Evolutionary conservation across 805 yeast genomes (phyloP).

Genomic region (Wickerhamomyces rabaulensis): DNA sequence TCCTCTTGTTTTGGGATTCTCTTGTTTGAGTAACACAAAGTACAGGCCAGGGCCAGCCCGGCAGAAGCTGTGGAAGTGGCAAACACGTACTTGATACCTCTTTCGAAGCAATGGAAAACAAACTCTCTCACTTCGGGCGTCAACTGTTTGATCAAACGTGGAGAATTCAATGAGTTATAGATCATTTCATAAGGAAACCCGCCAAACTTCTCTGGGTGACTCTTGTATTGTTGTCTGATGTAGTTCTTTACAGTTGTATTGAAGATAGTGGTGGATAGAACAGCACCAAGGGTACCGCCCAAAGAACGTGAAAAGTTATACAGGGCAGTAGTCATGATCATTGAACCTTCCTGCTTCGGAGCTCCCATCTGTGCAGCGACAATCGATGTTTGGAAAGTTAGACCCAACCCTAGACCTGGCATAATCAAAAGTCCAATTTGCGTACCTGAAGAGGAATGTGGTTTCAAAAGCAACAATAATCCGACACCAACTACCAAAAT

Average conservation of each 20-base stretch:
- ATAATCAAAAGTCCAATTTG: slow-evolving; percentile 43
- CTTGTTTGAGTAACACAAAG: slow-evolving; percentile 35
- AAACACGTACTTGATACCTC: slow-evolving; percentile 32
- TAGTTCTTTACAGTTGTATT: slow-evolving; percentile 22
- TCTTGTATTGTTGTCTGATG: not conserved
- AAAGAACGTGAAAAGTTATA: slow-evolving; percentile 39
- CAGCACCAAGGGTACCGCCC: slow-evolving; percentile 42
- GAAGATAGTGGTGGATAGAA: slow-evolving; percentile 38
- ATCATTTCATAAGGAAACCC: not conserved
- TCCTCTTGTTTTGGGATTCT: slow-evolving; percentile 29
- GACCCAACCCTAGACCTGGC: slow-evolving; percentile 43
- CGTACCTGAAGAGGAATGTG: slow-evolving; percentile 27
- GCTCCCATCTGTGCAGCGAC: slow-evolving; percentile 43
- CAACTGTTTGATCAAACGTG: not conserved
- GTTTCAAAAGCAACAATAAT: not conserved
- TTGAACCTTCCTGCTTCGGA: slow-evolving; percentile 46
- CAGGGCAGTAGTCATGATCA: slow-evolving; percentile 42
- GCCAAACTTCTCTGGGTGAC: not conserved
- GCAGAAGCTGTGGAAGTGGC: slow-evolving; percentile 35
- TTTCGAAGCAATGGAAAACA: slow-evolving; percentile 22
- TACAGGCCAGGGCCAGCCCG: no score
- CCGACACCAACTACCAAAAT: slow-evolving; percentile 31
- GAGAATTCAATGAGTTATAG: not conserved
- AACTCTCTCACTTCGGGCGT: not conserved
- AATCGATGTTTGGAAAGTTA: slow-evolving; percentile 40